A percentile compares a stretch with the other conserved stretches of the same genome.
Evolutionary conservation across 257 asterid genomes (phyloP).

Genomic region (Nicotiana sylvestris): DNA sequence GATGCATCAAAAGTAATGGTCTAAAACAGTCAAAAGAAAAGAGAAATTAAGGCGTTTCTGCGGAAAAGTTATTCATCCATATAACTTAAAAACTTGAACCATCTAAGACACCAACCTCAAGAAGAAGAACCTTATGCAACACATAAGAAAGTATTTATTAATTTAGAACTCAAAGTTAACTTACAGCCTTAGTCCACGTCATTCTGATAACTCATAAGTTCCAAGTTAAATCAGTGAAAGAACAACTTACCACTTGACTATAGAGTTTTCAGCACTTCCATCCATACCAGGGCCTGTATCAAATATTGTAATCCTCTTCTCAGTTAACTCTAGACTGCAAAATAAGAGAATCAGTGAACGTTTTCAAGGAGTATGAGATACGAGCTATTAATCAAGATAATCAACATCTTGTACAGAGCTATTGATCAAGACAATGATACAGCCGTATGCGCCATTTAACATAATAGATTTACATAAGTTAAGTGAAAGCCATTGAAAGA

Average conservation of each 20-base stretch:
- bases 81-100: neutral
- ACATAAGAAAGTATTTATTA: neutral
- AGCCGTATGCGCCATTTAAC: neutral
- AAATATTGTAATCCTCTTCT: slow-evolving; percentile 39
- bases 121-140: neutral
- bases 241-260: slow-evolving; percentile 58
- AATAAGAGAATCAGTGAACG: slow-evolving; percentile 20
- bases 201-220: neutral
- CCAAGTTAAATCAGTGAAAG: neutral
- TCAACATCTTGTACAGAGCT: neutral
- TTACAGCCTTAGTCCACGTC: neutral
- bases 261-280: slow-evolving; percentile 47
- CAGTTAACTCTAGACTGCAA: slow-evolving; percentile 39
- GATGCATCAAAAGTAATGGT: neutral
- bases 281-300: slow-evolving; percentile 89
- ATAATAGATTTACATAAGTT: neutral
- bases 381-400: neutral
- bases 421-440: neutral
- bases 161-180: neutral
- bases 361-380: neutral
- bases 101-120: neutral
- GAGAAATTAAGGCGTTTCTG: neutral
- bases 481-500: neutral
- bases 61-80: neutral
- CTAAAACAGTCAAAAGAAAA: neutral